Evolutionary conservation across 768 basidiomycete genomes (phyloP).

Genomic region (Suillus sp.): DNA sequence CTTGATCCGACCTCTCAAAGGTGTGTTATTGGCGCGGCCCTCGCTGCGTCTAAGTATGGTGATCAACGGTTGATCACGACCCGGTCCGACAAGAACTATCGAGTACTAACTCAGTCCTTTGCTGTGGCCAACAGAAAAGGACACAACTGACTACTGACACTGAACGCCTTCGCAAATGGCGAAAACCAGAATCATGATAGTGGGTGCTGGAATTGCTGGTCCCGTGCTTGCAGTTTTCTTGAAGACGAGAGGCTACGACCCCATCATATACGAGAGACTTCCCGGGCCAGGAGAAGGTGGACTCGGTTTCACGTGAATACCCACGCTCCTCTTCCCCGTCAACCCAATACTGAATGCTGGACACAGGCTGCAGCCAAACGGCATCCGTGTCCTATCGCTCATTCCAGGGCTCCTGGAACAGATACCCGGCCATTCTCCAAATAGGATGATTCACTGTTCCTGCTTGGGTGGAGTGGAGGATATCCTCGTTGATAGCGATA

Average conservation of each 20-base stretch:
- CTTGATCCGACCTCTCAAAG: not conserved
- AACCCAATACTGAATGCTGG: not conserved
- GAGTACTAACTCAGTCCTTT: not conserved
- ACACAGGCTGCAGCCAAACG: slow-evolving; percentile 33
- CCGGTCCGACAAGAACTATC: not conserved
- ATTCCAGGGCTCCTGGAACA: slow-evolving; percentile 30
- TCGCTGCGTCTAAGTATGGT: not conserved
- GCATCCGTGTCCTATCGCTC: slow-evolving; percentile 28
- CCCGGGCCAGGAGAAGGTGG: slow-evolving; percentile 25
- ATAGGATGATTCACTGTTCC: slow-evolving; percentile 19
- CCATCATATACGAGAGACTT: slow-evolving; percentile 39
- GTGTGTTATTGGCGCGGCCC: not conserved
- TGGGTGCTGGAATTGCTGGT: slow-evolving; percentile 42
- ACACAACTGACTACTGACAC: not conserved
- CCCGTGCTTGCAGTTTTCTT: slow-evolving; percentile 42
- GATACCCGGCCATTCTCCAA: slow-evolving; percentile 25
- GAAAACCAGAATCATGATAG: slow-evolving; percentile 37
- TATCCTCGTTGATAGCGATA: slow-evolving; percentile 29
- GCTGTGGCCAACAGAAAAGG: not conserved
- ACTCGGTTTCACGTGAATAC: slow-evolving; percentile 34
- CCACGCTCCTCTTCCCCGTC: not conserved
- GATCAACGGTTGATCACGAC: not conserved
- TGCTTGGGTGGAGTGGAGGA: slow-evolving; percentile 29
- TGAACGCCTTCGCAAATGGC: not conserved
- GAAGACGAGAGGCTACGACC: slow-evolving; percentile 39